Conservation (phyloP, 2,329 filamentous ascomycete species). For the Atkinsonella texensis region DNA sequence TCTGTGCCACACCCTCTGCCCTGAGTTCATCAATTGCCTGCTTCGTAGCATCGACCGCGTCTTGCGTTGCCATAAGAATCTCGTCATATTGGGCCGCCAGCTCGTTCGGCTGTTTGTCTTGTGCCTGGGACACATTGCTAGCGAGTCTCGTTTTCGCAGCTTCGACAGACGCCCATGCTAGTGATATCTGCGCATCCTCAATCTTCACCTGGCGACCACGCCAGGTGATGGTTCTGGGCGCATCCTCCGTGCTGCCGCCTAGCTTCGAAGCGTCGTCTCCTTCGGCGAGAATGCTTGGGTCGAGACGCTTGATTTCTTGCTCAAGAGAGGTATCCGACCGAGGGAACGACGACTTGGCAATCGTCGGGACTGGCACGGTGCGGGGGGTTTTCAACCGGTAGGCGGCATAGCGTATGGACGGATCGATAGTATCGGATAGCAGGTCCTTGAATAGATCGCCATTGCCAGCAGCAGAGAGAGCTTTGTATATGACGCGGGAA, state of each 20-base stretch:
- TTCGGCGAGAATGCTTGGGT: conserved; percentile 55
- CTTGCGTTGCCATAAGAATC: conserved; percentile 80
- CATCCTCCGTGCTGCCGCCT: conserved; percentile 37
- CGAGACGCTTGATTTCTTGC: conserved; percentile 55
- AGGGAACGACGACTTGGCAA: conserved; percentile 71
- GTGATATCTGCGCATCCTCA: conserved; percentile 84
- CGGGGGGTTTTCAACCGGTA: conserved; percentile 84
- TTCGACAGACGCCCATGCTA: conserved; percentile 62
- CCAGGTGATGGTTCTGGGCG: conserved; percentile 73
- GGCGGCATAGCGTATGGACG: conserved; percentile 85
- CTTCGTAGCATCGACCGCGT: conserved; percentile 88
- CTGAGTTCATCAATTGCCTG: conserved; percentile 83
- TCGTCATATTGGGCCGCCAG: conserved; percentile 82
- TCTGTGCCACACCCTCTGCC: conserved; percentile 70
- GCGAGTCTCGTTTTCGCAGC: conserved; percentile 38
- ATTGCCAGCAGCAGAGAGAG: conserved; percentile 46
- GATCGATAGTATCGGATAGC: conserved; percentile 75
- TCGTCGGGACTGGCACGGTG: conserved; percentile 66
- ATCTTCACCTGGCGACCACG: conserved; percentile 74
- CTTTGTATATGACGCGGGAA: conserved; percentile 71
- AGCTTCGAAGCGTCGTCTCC: conserved; percentile 33
- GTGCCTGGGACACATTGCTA: conserved; percentile 32
- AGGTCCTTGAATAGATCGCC: conserved; percentile 79
- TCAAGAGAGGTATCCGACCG: conserved; percentile 49
- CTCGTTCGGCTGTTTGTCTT: conserved; percentile 43